phyloP scores from a whole-genome alignment of 805 yeast genomes.

The Saccharomycopsis sp. region DNA sequence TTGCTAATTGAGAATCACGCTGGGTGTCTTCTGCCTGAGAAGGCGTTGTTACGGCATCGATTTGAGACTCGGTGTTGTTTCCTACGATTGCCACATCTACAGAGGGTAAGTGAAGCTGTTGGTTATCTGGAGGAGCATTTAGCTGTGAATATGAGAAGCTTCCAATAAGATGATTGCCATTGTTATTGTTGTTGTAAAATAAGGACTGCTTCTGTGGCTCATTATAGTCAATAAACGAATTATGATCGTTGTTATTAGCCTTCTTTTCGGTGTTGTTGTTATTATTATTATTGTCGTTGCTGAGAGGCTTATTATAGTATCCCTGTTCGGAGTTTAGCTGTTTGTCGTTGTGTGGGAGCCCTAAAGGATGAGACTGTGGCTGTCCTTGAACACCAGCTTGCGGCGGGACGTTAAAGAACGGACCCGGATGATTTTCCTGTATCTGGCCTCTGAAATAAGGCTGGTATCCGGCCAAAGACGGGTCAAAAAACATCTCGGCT shows the following conservation, averaged over 20 bases:
- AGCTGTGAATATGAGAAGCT: neutral
- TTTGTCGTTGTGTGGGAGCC: neutral
- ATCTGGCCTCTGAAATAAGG: neutral
- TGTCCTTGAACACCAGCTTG: neutral
- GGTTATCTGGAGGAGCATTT: neutral
- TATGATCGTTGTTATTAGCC: too few species aligned
- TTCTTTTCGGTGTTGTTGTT: too few species aligned
- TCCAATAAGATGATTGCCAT: neutral
- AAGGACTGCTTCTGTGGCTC: neutral
- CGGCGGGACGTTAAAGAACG: neutral
- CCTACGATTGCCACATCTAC: neutral
- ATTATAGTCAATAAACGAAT: too few species aligned
- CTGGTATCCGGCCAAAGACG: too few species aligned
- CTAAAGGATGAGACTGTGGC: neutral
- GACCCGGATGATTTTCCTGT: neutral
- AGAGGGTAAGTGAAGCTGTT: too few species aligned
- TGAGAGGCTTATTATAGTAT: too few species aligned
- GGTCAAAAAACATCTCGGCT: slow-evolving; percentile 1
- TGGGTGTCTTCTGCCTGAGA: neutral
- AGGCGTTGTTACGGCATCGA: neutral
- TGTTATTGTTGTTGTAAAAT: neutral
- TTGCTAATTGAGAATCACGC: neutral
- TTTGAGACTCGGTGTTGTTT: too few species aligned
- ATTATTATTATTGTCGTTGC: too few species aligned
- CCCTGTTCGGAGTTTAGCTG: too few species aligned